Conservation (phyloP, 2,329 filamentous ascomycete genomes). For the Botryotinia narcissicola region DNA sequence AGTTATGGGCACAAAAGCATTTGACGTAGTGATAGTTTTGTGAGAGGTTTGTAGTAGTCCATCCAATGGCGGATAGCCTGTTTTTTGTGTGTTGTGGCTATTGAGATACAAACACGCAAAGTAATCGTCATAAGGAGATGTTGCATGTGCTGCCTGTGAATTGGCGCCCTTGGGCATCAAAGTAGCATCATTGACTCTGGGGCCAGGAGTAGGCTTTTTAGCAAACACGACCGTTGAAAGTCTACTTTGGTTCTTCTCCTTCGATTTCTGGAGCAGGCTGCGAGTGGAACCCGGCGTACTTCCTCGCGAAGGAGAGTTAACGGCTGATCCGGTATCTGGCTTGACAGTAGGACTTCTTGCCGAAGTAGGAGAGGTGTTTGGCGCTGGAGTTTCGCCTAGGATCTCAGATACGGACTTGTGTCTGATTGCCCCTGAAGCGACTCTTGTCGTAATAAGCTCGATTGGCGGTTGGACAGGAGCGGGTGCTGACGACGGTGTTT, state of each 20-base stretch:
- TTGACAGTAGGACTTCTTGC: constrained; percentile 25
- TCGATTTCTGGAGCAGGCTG: constrained; percentile 39
- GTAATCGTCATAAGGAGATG: constrained; percentile 52
- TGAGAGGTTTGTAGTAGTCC: constrained; percentile 78
- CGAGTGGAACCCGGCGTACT: constrained; percentile 46
- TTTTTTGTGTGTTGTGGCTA: constrained; percentile 54
- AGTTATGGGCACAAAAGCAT: constrained; percentile 77
- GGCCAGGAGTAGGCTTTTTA: constrained; percentile 55
- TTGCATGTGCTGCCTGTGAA: constrained; percentile 18
- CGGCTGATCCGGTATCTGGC: constrained; percentile 28
- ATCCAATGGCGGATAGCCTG: constrained; percentile 62
- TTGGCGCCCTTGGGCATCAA: constrained; percentile 22
- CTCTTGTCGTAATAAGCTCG: constrained; percentile 64
- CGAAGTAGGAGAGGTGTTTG: constrained; percentile 34
- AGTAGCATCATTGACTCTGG: constrained; percentile 37
- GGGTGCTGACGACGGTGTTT: constrained; percentile 32
- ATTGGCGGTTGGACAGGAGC: constrained; percentile 35
- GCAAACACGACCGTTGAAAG: constrained; percentile 77
- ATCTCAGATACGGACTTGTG: constrained; percentile 74
- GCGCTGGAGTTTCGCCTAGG: constrained; percentile 55
- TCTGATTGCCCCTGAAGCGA: constrained; percentile 67
- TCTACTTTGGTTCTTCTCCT: constrained; percentile 61
- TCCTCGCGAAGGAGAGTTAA: constrained; percentile 37
- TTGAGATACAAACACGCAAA: constrained; percentile 62
- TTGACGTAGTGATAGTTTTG: constrained; percentile 84